phyloP scores from a whole-genome alignment of 371 early-diverging fungal species.

The Phascolomyces articulosus region DNA sequence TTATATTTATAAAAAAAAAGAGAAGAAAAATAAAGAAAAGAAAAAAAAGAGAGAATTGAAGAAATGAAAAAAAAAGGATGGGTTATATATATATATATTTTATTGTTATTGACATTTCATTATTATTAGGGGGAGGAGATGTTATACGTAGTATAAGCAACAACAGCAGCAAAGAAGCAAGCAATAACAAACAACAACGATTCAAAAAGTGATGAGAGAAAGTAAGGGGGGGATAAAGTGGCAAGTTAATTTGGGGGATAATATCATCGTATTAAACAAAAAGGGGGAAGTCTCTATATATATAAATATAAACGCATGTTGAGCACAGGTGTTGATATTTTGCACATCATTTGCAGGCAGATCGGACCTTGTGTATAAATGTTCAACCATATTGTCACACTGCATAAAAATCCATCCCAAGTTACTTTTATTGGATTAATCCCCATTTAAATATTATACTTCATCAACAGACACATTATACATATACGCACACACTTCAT shows the following conservation, averaged over 20 bases:
- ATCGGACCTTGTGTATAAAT: slow-evolving; percentile 6
- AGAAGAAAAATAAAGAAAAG: background rate
- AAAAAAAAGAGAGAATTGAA: background rate
- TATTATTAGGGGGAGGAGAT: background rate
- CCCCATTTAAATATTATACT: background rate
- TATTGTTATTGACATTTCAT: slow-evolving; percentile 5
- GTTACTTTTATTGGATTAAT: background rate
- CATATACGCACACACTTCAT: too few relatives aligned
- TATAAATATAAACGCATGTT: slow-evolving; percentile 4
- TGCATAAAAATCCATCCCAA: background rate
- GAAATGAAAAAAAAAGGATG: too few relatives aligned
- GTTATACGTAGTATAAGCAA: background rate
- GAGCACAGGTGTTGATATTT: slow-evolving; percentile 3
- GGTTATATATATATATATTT: too few relatives aligned
- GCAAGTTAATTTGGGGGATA: background rate
- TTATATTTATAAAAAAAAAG: background rate
- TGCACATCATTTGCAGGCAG: slow-evolving; percentile 8
- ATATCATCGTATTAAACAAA: too few relatives aligned
- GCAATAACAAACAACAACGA: too few relatives aligned
- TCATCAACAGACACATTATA: slow-evolving; percentile 5
- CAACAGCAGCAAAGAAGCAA: too few relatives aligned
- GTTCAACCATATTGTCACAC: slow-evolving; percentile 3
- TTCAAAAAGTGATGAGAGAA: too few relatives aligned
- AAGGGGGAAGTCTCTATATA: too few relatives aligned
- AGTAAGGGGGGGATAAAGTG: background rate